These are phyloP conservation scores for Dipodascus albidus DNA, from an alignment of 805 yeast species.

Conservation along the genomic window DNA sequence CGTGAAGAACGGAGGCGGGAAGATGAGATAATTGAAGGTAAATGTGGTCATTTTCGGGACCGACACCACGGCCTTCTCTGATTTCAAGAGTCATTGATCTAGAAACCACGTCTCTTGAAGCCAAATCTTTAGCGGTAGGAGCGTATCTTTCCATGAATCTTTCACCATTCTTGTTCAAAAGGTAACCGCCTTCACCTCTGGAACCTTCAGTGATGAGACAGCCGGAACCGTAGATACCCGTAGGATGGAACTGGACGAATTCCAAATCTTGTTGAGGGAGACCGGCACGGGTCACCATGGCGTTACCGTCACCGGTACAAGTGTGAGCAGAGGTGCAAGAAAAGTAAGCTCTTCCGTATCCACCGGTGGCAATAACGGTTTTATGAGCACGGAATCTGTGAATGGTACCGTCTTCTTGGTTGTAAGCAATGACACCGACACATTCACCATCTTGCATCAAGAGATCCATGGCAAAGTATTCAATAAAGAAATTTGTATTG, in stretches of 20 bases:
- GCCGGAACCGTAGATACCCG: conserved; percentile 98
- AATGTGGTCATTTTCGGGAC: conserved; percentile 92
- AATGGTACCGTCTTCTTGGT: conserved; percentile 97
- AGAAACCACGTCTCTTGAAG: conserved; percentile 96
- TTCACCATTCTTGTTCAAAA: conserved; percentile 95
- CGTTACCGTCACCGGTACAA: conserved; percentile 98
- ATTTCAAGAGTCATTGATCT: conserved; percentile 98
- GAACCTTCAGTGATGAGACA: conserved; percentile 99
- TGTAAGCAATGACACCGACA: conserved; percentile 94
- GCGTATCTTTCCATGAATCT: conserved; percentile 99
- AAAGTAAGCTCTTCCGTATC: conserved; percentile 97
- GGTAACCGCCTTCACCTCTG: conserved; percentile 99
- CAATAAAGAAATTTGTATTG: conserved; percentile 96
- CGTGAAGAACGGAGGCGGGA: conserved; percentile 84
- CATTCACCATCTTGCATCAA: conserved; percentile 92
- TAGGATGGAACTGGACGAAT: conserved; percentile 97
- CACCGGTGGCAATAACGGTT: conserved; percentile 97
- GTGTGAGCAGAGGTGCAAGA: conserved; percentile 99
- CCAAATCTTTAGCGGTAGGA: conserved; percentile 96
- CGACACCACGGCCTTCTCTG: conserved; percentile 98
- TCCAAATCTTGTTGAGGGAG: conserved; percentile 95
- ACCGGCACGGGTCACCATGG: conserved; percentile 98
- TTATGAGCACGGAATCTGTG: conserved; percentile 97
- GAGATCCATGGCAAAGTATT: conserved; percentile 90
- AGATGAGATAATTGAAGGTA: conserved; percentile 85